Base-by-base conservation (phyloP, 176 grass and related monocot species). In the Echinochloa phyllopogon region DNA sequence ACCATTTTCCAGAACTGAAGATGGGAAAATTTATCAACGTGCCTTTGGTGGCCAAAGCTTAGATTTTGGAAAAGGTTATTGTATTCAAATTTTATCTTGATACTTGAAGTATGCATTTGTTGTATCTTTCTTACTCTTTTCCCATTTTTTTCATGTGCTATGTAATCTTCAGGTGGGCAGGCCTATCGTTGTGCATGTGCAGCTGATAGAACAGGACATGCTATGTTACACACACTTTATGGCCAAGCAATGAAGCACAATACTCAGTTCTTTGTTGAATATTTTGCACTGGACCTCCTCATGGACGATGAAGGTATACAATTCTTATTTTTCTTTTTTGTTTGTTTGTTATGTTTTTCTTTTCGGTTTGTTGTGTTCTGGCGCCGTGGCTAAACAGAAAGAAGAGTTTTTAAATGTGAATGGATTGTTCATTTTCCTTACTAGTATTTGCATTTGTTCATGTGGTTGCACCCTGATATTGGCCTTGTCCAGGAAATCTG, bases 41-140 rank as follows among this genome's bases (percentile, higher is more conserved):
- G 97, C 97, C 18, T 99, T 99, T 94, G 97, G 97, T 77, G 97
- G 97, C 58, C 97, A 99, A 68, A 99, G 97, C 90, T 96, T 99
- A 91, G 87, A 99, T 81, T 99, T 88, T 84, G 97, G 94, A 80
- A 99, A 99, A 92, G 97, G 97, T 99, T 29, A 43, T 64, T 24
- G n/a, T 59, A 23, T 63, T 63, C 60, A 6, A 6, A 33, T 63
- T 63, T 63, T 63, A 29, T 33, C 12, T 60, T 16, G 11, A 63
- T 11, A 15, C 11, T 33, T 63, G 60, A 63, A 68, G 18, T 68
- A 42, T 42, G 38, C 18, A 56, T 53, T 6, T 61, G 56, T 44
- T 16, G 7, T 23, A 11, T 73, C 55, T 27, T 77, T 43, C 23
- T 51, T 61, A 41, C 38, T 85, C 17, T 40, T 10, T 37, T 60